phyloP scores from a whole-genome alignment of 129 eudicot species.

The Heracleum sosnowskyi region DNA sequence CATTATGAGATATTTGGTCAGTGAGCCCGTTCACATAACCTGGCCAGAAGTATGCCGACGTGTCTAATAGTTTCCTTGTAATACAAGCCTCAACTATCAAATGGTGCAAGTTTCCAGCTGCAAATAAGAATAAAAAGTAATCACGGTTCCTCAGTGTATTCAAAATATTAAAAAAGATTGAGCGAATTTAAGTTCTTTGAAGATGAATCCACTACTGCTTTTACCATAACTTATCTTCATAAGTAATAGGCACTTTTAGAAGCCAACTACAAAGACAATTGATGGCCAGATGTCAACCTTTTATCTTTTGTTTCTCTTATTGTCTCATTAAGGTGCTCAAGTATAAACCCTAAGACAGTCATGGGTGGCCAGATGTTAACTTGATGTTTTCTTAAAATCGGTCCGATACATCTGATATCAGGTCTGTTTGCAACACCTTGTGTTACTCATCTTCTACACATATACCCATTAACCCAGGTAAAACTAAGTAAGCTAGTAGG shows the following conservation, averaged over 20 bases:
- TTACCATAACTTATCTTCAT: neutral
- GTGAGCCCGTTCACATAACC: conserved; percentile 70
- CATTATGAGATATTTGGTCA: conserved; percentile 56
- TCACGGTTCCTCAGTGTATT: neutral
- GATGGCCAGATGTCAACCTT: neutral
- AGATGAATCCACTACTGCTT: neutral
- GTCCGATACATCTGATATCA: neutral
- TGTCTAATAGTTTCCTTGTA: conserved; percentile 82
- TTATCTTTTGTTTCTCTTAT: neutral
- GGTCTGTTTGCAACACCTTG: neutral
- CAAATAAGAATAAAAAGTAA: conserved; percentile 15
- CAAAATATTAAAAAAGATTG: neutral
- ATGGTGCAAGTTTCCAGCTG: conserved; percentile 96
- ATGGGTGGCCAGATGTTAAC: neutral
- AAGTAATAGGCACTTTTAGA: neutral
- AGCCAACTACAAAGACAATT: neutral
- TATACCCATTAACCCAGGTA: neutral
- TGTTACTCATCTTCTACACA: neutral
- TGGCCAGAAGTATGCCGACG: conserved; percentile 96
- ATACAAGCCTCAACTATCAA: conserved; percentile 89
- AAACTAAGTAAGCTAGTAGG: neutral
- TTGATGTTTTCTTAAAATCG: neutral
- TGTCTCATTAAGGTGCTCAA: neutral
- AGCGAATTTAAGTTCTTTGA: neutral
- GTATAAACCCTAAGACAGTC: neutral